phyloP scores from a whole-genome alignment of 306 rosid species.

The Trifolium fragiferum region DNA sequence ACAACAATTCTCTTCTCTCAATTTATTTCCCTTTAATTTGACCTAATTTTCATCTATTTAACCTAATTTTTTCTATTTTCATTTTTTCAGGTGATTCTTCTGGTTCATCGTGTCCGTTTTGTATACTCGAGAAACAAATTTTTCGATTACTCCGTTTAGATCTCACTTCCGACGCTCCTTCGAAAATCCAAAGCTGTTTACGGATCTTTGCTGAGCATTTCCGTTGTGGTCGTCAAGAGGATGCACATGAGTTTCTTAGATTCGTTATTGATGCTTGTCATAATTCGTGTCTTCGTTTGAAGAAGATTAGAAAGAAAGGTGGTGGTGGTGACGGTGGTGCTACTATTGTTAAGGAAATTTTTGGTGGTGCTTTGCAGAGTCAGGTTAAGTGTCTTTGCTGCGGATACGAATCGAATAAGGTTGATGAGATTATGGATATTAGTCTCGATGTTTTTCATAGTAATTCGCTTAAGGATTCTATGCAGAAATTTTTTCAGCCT shows the following conservation, averaged over 20 bases:
- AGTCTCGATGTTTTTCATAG: slow-evolving; percentile 97
- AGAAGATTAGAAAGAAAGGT: slow-evolving; percentile 67
- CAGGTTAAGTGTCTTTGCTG: slow-evolving; percentile 96
- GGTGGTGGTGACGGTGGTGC: not conserved
- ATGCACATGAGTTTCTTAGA: slow-evolving; percentile 93
- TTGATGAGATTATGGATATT: slow-evolving; percentile 98
- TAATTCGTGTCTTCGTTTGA: slow-evolving; percentile 86
- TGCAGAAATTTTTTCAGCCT: slow-evolving; percentile 89
- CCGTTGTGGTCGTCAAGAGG: slow-evolving; percentile 91
- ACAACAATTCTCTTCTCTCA: not conserved
- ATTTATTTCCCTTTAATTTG: not conserved
- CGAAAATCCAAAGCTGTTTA: slow-evolving; percentile 75
- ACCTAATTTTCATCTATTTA: not conserved
- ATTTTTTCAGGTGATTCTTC: slow-evolving; percentile 71
- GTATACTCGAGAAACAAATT: slow-evolving; percentile 84
- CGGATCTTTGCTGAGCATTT: slow-evolving; percentile 80
- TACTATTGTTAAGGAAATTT: slow-evolving; percentile 84
- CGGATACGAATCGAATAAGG: slow-evolving; percentile 95
- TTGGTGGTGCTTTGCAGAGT: slow-evolving; percentile 98
- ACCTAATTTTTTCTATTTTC: not conserved
- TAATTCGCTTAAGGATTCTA: slow-evolving; percentile 82
- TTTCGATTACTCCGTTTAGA: slow-evolving; percentile 73
- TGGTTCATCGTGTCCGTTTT: slow-evolving; percentile 75
- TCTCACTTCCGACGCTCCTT: slow-evolving; percentile 71
- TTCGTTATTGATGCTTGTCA: slow-evolving; percentile 97